Evolutionary conservation across 306 rosid genomes (phyloP).

Genomic region (Adenanthera pavonina): DNA sequence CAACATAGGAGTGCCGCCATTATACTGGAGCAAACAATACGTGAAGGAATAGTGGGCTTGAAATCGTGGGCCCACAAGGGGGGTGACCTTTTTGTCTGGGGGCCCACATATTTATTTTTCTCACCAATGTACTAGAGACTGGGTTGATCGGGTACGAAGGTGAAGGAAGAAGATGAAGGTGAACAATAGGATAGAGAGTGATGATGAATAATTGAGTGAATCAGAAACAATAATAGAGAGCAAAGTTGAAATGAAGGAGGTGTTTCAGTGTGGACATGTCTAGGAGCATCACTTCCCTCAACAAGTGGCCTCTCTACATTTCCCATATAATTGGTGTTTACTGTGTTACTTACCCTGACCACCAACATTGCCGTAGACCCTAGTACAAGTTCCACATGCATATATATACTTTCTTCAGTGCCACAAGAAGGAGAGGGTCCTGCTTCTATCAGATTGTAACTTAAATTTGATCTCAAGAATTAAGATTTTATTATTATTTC

Average conservation of each 20-base stretch:
- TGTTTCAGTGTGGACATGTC: background rate
- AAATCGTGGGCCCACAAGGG: slow-evolving; percentile 45
- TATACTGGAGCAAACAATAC: background rate
- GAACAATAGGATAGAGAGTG: background rate
- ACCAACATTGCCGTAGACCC: background rate
- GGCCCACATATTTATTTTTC: slow-evolving; percentile 49
- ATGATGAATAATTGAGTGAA: background rate
- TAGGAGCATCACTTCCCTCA: background rate
- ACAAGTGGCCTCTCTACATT: slow-evolving; percentile 30
- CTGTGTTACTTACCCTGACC: background rate
- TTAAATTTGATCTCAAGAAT: too few species aligned
- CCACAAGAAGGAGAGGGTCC: too few species aligned
- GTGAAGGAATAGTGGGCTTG: slow-evolving; percentile 51
- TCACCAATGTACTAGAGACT: too few species aligned
- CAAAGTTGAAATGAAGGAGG: background rate
- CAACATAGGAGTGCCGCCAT: too few species aligned
- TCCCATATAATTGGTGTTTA: slow-evolving; percentile 28
- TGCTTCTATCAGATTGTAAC: too few species aligned
- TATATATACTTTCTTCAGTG: too few species aligned
- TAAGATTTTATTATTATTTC: too few species aligned
- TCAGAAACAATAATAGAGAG: background rate
- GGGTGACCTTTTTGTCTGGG: slow-evolving; percentile 35
- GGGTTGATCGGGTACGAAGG: too few species aligned
- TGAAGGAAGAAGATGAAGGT: too few species aligned
- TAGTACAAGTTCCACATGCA: too few species aligned